Evolutionary conservation across 176 grass and related monocot genomes (phyloP).

Genomic region (Avena insularis): DNA sequence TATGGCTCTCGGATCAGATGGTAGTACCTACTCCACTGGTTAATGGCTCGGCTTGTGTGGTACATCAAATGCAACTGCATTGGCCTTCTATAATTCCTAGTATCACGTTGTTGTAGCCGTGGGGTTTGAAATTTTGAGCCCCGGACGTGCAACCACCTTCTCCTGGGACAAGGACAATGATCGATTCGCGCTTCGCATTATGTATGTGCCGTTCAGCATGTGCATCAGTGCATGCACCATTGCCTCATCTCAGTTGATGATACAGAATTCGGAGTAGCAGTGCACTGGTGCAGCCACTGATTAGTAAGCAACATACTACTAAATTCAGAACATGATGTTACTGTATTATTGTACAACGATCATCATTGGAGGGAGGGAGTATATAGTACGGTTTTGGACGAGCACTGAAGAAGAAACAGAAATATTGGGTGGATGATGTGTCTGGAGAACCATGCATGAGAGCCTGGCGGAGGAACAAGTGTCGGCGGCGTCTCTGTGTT

Average conservation of each 20-base stretch:
- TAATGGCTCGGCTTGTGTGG: slow-evolving; percentile 17
- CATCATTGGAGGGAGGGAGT: slow-evolving; percentile 23
- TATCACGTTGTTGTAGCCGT: slow-evolving; percentile 16
- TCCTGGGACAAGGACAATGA: slow-evolving; percentile 32
- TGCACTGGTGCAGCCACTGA: background rate
- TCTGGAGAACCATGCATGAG: background rate
- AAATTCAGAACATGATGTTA: slow-evolving; percentile 9
- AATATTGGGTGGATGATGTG: slow-evolving; percentile 8
- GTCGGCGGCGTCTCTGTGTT: slow-evolving; percentile 40
- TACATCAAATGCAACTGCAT: slow-evolving; percentile 6
- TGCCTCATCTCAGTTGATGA: slow-evolving; percentile 39
- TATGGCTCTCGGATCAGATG: slow-evolving; percentile 15
- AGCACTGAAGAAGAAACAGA: background rate
- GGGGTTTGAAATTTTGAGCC: slow-evolving; percentile 28
- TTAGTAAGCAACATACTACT: background rate
- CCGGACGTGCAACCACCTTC: background rate
- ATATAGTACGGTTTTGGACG: background rate
- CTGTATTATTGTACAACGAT: background rate
- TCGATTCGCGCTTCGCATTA: background rate
- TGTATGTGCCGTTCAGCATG: slow-evolving; percentile 33
- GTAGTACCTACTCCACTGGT: slow-evolving; percentile 26
- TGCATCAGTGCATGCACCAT: slow-evolving; percentile 25
- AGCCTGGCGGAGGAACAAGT: slow-evolving; percentile 12
- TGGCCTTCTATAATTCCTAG: background rate
- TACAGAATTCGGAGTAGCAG: slow-evolving; percentile 10